phyloP scores from a whole-genome alignment of 345 rosid species.

The Laguncularia racemosa region DNA sequence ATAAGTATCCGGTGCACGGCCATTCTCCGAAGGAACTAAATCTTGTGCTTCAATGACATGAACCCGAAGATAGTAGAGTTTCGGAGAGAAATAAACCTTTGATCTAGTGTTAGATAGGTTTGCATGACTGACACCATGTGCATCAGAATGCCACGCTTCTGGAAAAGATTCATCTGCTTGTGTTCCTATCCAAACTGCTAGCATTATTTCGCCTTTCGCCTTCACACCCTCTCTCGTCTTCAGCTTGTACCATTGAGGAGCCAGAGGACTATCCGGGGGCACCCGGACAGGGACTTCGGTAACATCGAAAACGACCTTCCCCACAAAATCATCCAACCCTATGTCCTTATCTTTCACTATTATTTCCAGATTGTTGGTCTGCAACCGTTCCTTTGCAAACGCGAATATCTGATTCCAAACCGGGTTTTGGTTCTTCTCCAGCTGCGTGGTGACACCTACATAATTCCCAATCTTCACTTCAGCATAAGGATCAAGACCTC shows the following conservation, averaged over 20 bases:
- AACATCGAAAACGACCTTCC: constrained; percentile 48
- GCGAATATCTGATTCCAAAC: constrained; percentile 92
- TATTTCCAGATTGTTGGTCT: constrained; percentile 69
- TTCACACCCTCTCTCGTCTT: constrained; percentile 64
- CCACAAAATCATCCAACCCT: constrained; percentile 76
- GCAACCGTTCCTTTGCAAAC: constrained; percentile 76
- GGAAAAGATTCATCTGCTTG: constrained; percentile 97
- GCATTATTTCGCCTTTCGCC: constrained; percentile 74
- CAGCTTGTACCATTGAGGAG: constrained; percentile 90
- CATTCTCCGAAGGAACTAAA: constrained; percentile 57
- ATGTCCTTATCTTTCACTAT: constrained; percentile 73
- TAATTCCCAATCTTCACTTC: constrained; percentile 95
- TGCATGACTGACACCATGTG: constrained; percentile 62
- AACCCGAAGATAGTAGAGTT: constrained; percentile 74
- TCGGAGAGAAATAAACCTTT: constrained; percentile 91
- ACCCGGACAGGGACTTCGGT: constrained; percentile 68
- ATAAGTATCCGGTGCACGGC: constrained; percentile 49
- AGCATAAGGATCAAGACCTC: constrained; percentile 88
- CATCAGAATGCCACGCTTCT: constrained; percentile 97
- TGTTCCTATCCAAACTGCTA: constrained; percentile 96
- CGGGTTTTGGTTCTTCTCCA: constrained; percentile 82
- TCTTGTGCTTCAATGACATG: constrained; percentile 80
- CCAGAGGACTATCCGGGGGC: constrained; percentile 92
- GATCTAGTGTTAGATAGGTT: constrained; percentile 72
- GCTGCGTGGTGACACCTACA: constrained; percentile 67